These are phyloP conservation scores for Fusarium nodosum DNA, from an alignment of 2,329 filamentous ascomycete species.

Conservation along the genomic window DNA sequence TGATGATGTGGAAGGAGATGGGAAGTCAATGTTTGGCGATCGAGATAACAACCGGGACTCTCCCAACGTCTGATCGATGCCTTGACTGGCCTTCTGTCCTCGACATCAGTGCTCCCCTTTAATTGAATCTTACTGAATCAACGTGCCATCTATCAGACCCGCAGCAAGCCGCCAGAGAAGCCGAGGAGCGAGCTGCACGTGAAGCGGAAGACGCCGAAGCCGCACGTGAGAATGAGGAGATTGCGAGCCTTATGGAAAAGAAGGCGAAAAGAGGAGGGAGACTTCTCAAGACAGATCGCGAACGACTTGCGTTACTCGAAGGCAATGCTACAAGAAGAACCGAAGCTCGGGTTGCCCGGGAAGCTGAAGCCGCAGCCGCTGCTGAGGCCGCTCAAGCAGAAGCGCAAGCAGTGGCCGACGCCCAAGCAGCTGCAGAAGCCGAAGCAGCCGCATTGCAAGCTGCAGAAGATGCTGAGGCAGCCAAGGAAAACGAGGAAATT, in stretches of 20 bases:
- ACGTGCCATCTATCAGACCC: conserved; percentile 54
- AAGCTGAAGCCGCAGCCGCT: conserved; percentile 26
- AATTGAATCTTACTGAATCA: conserved; percentile 60
- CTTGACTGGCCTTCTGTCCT: conserved; percentile 61
- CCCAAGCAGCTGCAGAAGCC: conserved; percentile 42
- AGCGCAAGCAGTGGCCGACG: conserved; percentile 28
- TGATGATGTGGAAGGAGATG: conserved; percentile 61
- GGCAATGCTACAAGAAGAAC: conserved; percentile 45
- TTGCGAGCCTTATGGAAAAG: conserved; percentile 59
- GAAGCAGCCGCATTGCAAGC: conserved; percentile 40
- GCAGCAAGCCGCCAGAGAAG: conserved; percentile 42
- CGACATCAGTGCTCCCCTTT: conserved; percentile 63
- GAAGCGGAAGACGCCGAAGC: conserved; percentile 46
- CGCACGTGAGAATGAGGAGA: conserved; percentile 51
- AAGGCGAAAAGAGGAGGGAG: conserved; percentile 49
- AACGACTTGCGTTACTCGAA: conserved; percentile 41
- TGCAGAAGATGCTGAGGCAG: conserved; percentile 52
- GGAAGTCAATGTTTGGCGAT: conserved; percentile 58
- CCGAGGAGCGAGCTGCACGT: conserved; percentile 44
- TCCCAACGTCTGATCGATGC: conserved; percentile 57
- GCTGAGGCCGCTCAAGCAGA: conserved; percentile 40
- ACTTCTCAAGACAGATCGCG: conserved; percentile 42
- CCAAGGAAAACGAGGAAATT: conserved; percentile 45
- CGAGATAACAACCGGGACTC: conserved; percentile 62
- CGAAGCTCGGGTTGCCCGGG: conserved; percentile 45